A percentile compares a stretch with the other conserved stretches of the same genome.
These are phyloP conservation scores for Talaromyces albobiverticillius DNA, from an alignment of 2,329 filamentous ascomycete genomes.

Conservation along the genomic window DNA sequence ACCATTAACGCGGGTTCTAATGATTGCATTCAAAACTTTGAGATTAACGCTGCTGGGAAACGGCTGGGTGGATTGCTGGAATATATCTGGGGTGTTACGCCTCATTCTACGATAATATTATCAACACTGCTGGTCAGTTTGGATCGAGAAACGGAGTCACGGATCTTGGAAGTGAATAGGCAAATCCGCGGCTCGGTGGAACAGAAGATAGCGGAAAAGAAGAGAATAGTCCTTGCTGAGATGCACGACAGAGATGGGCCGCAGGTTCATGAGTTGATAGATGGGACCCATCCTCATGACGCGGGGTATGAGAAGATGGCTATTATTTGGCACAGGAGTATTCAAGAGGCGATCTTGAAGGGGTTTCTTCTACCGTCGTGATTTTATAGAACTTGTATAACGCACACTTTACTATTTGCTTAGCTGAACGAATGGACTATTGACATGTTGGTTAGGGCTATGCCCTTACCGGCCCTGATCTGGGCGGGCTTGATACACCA, in stretches of 20 bases:
- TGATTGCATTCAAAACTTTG: conserved; percentile 36
- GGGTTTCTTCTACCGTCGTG: background rate
- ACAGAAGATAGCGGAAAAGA: conserved; percentile 26
- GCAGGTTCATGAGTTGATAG: background rate
- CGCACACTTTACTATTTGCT: too few species aligned
- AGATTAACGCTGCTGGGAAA: conserved; percentile 33
- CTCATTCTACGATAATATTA: conserved; percentile 35
- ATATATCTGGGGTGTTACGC: conserved; percentile 32
- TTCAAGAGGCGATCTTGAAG: conserved; percentile 9
- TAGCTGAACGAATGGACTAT: too few species aligned
- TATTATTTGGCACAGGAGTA: background rate
- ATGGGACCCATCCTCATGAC: conserved; percentile 10
- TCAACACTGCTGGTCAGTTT: conserved; percentile 38
- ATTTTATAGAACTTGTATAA: too few species aligned
- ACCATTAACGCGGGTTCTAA: conserved; percentile 47
- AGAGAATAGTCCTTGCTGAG: conserved; percentile 39
- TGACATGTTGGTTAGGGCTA: too few species aligned
- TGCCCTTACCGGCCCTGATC: too few species aligned
- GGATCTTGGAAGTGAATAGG: conserved; percentile 33
- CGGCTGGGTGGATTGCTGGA: conserved; percentile 25
- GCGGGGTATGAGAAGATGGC: conserved; percentile 10
- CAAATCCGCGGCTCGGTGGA: conserved; percentile 29
- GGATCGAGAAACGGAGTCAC: conserved; percentile 21
- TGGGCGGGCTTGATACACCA: too few species aligned
- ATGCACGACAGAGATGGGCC: conserved; percentile 28